These are phyloP conservation scores for Leishmania lainsoni DNA, from an alignment of 208 protist genomes.

Conservation along the genomic window DNA sequence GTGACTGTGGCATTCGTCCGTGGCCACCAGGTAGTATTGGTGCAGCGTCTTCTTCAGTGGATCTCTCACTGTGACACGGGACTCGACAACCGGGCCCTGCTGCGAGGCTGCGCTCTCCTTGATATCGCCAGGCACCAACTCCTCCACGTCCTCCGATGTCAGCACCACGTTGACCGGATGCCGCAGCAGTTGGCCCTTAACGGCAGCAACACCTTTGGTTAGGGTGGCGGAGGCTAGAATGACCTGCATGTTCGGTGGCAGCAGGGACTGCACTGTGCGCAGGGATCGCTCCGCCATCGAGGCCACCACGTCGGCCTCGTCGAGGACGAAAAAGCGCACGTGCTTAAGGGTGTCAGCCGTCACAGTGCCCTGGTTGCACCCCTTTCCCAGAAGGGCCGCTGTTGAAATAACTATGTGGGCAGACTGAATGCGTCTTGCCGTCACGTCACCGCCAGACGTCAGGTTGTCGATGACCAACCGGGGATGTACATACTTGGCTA, in stretches of 20 bases:
- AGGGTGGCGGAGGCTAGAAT: conserved; percentile 96
- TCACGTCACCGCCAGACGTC: conserved; percentile 53
- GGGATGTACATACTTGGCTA: conserved; percentile 84
- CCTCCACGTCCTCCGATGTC: conserved; percentile 66
- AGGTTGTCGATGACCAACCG: conserved; percentile 87
- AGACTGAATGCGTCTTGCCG: conserved; percentile 59
- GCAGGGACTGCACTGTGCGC: conserved; percentile 71
- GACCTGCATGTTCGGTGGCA: conserved; percentile 91
- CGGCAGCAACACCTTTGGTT: conserved; percentile 89
- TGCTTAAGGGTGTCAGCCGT: conserved; percentile 57
- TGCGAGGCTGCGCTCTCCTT: conserved; percentile 44
- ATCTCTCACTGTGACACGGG: conserved; percentile 60
- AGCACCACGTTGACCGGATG: conserved; percentile 93
- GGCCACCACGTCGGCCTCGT: conserved; percentile 97
- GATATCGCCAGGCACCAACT: conserved; percentile 45
- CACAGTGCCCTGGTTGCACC: conserved; percentile 54
- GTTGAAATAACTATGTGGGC: conserved; percentile 87
- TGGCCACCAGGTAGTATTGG: conserved; percentile 90
- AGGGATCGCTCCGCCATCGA: conserved; percentile 95
- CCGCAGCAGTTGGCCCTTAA: conserved; percentile 94
- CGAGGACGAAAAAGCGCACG: conserved; percentile 91
- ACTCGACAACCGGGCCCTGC: conserved; percentile 65
- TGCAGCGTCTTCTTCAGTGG: conserved; percentile 55
- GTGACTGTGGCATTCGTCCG: conserved; percentile 92
- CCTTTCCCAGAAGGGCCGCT: conserved; percentile 80